Evolutionary conservation across 441 rosid species (phyloP).

Genomic region (Breynia disticha): DNA sequence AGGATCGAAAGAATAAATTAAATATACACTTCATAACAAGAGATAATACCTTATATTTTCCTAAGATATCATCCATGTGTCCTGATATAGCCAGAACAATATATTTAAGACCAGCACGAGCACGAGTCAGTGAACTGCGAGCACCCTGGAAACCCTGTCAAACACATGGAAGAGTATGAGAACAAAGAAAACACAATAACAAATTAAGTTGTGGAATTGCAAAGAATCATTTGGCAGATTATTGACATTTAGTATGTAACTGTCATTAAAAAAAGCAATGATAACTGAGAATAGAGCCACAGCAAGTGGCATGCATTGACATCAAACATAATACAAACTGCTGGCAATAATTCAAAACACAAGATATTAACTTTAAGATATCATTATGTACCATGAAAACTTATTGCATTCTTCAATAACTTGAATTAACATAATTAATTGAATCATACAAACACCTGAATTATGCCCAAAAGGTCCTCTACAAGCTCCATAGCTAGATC

Average conservation of each 20-base stretch:
- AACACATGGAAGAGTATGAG: slow-evolving; percentile 15
- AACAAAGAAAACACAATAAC: not conserved
- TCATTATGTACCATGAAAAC: too few species aligned
- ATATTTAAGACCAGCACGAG: slow-evolving; percentile 72
- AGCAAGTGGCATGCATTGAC: too few species aligned
- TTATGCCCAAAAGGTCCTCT: slow-evolving; percentile 68
- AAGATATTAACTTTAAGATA: too few species aligned
- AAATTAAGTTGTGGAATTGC: too few species aligned
- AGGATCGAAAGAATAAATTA: not conserved
- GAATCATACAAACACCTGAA: slow-evolving; percentile 43
- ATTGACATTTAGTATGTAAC: too few species aligned
- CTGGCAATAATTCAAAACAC: too few species aligned
- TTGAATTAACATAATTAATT: slow-evolving; percentile 3
- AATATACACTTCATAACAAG: slow-evolving; percentile 5
- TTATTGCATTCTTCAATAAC: slow-evolving; percentile 3
- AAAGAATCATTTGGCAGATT: too few species aligned
- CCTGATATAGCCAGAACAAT: slow-evolving; percentile 77
- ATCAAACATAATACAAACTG: too few species aligned
- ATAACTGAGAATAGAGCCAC: too few species aligned
- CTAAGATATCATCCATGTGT: slow-evolving; percentile 69
- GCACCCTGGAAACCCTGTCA: slow-evolving; percentile 39
- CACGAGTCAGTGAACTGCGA: slow-evolving; percentile 35
- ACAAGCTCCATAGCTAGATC: slow-evolving; percentile 70
- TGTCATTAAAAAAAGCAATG: too few species aligned
- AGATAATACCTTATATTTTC: slow-evolving; percentile 65